These are phyloP conservation scores for Yarrowia sp. DNA, from an alignment of 805 yeast genomes.

Conservation along the genomic window DNA sequence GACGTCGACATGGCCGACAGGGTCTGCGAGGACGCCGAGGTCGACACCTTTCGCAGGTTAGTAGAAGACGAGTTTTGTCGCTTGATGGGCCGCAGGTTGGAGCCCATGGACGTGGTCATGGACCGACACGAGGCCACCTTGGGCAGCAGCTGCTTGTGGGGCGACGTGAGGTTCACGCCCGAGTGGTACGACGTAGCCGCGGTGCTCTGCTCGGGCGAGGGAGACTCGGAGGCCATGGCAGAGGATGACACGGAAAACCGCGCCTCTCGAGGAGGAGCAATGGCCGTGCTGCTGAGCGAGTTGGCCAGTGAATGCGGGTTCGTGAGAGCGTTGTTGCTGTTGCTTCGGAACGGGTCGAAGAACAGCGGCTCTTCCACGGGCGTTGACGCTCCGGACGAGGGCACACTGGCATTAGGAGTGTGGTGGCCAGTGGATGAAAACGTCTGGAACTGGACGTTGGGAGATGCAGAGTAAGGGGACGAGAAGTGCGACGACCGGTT, in stretches of 20 bases:
- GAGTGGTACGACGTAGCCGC: slow-evolving; percentile 37
- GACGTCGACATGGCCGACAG: slow-evolving; percentile 30
- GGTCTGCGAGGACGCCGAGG: slow-evolving; percentile 25
- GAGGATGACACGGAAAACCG: slow-evolving; percentile 35
- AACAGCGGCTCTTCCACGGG: slow-evolving; percentile 39
- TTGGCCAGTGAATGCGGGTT: slow-evolving; percentile 32
- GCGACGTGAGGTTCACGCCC: slow-evolving; percentile 35
- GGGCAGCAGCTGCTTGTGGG: slow-evolving; percentile 38
- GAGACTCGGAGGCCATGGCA: slow-evolving; percentile 32
- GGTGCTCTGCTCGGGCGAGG: slow-evolving; percentile 37
- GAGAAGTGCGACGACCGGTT: slow-evolving; percentile 37
- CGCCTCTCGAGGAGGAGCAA: slow-evolving; percentile 35
- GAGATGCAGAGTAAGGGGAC: slow-evolving; percentile 37
- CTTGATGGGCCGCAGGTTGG: slow-evolving; percentile 38
- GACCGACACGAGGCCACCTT: slow-evolving; percentile 29
- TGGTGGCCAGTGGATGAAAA: slow-evolving; percentile 12
- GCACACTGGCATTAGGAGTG: slow-evolving; percentile 30
- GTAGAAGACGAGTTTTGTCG: slow-evolving; percentile 38
- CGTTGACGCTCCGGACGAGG: slow-evolving; percentile 34
- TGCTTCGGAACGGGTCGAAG: slow-evolving; percentile 38
- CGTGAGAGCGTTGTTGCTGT: slow-evolving; percentile 20
- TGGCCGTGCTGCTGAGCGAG: slow-evolving; percentile 37
- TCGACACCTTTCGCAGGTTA: slow-evolving; percentile 37
- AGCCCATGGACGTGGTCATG: slow-evolving; percentile 32
- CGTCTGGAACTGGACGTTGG: slow-evolving; percentile 36